phyloP scores from a whole-genome alignment of 169 alveolate genomes.

The Eimeria sp. region DNA sequence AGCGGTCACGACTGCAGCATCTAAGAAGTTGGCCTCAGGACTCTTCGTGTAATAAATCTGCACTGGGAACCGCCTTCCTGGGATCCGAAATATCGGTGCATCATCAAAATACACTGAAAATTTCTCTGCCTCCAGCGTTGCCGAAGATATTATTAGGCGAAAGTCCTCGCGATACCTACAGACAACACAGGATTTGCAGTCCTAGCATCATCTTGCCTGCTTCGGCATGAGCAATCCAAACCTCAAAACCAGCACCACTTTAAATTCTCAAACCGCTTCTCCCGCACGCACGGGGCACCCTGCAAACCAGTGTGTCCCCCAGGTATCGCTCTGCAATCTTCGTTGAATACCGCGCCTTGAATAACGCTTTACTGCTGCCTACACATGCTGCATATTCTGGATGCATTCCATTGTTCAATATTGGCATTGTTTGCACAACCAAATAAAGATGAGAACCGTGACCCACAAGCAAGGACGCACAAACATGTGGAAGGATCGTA shows the following conservation, averaged over 20 bases:
- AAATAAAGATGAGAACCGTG: not conserved
- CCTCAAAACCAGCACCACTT: not conserved
- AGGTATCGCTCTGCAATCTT: not conserved
- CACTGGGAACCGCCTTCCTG: constrained; percentile 96
- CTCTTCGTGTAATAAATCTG: constrained; percentile 99
- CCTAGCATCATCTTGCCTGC: not conserved
- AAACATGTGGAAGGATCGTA: not conserved
- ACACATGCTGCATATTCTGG: not conserved
- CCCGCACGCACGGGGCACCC: not conserved
- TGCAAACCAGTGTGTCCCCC: not conserved
- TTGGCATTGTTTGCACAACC: not conserved
- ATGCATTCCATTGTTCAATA: not conserved
- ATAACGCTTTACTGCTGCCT: not conserved
- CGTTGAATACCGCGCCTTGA: not conserved
- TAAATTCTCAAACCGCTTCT: not conserved
- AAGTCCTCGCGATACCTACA: constrained; percentile 92
- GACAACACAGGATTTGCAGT: not conserved
- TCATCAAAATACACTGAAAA: constrained; percentile 97
- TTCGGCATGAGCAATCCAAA: not conserved
- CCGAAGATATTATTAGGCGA: constrained; percentile 94
- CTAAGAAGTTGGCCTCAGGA: constrained; percentile 99
- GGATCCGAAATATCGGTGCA: constrained; percentile 87
- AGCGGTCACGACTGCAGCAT: constrained; percentile 99
- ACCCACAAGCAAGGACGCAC: not conserved
- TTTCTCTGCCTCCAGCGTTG: constrained; percentile 99